A percentile compares a stretch with the other conserved stretches of the same genome.
These are phyloP conservation scores for Fonsecaea erecta DNA, from an alignment of 2,329 filamentous ascomycete genomes.

Conservation along the genomic window DNA sequence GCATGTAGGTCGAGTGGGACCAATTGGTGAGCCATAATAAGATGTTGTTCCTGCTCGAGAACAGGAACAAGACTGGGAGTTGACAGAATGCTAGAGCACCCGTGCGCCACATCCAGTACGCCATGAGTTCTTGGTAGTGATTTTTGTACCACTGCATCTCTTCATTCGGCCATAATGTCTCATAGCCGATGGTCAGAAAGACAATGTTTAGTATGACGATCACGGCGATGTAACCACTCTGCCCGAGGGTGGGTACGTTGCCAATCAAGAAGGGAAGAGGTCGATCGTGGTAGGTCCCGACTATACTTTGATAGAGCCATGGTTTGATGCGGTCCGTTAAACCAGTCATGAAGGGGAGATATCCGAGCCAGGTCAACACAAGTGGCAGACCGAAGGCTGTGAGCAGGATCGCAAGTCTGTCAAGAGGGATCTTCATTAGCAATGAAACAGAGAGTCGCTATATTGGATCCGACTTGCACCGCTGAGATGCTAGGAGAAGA, in stretches of 20 bases:
- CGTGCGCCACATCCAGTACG: constrained; percentile 26
- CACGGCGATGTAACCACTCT: constrained; percentile 39
- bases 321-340: neutral
- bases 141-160: constrained; percentile 17
- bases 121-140: constrained; percentile 16
- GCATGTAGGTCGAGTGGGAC: constrained; percentile 45
- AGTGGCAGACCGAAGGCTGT: constrained; percentile 15
- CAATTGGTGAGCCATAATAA: constrained; percentile 39
- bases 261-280: constrained; percentile 30
- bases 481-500: neutral
- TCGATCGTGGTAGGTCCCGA: constrained; percentile 23
- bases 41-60: constrained; percentile 29
- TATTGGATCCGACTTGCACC: neutral
- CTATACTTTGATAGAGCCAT: constrained; percentile 23
- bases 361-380: constrained; percentile 11
- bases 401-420: constrained; percentile 3
- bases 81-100: constrained; percentile 33
- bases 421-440: neutral
- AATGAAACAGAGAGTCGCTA: neutral
- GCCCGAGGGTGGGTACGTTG: constrained; percentile 38
- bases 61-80: constrained; percentile 27
- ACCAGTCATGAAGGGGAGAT: constrained; percentile 4
- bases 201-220: constrained; percentile 41
- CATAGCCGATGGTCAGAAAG: constrained; percentile 37
- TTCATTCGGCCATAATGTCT: constrained; percentile 36